Evolutionary conservation across 305 asterid species (phyloP), one percentile per base, ranked within the genome.

Genomic region (Fraxinus baroniana): DNA sequence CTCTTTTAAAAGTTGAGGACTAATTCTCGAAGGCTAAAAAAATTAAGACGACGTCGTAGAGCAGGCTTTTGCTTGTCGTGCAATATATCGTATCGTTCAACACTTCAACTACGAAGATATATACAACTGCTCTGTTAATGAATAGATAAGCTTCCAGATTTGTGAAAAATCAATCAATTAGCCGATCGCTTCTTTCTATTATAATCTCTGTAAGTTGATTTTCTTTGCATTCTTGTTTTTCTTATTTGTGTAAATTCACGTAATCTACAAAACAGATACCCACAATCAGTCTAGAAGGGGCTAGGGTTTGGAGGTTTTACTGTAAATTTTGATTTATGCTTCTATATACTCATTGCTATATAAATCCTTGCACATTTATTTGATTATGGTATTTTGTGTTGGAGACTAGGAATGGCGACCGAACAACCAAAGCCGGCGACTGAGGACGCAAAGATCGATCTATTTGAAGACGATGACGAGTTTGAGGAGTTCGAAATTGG

Each of bases 391-490:
- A 24, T 79, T 35, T 24, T 76, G 37, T 78, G 32, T 28, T 20
- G 55, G 78, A 68, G 78, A 68, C 26, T 60, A 24, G 78, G 20
- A 83, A 92, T 93, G 97, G 90, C 96, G 73, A 85, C 93, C 26
- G 97, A 90, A 80, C 87, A 84, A 80, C 87, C 91, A 17, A 91
- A 88, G 76, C 79, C 90, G 5, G 91, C 86, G 66, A 28, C 90
- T 8, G 94, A 91, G 85, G 95, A 94, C 64, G 92, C 86, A 24
- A 91, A 93, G 83, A 88, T 92, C 79, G 98, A 94, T 88, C 91
- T 93, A 9, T 93, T 94, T 81, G 97, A 94, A 81, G 98, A 94
- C 46, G 97, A 93, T 84, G 98, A 94, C 78, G 98, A 94, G 79
- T 94, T 94, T 26, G 98, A 94, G 90, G 98, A 94, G 90, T 93